phyloP scores from a whole-genome alignment of 2,329 filamentous ascomycete genomes.

The Fusarium udum region DNA sequence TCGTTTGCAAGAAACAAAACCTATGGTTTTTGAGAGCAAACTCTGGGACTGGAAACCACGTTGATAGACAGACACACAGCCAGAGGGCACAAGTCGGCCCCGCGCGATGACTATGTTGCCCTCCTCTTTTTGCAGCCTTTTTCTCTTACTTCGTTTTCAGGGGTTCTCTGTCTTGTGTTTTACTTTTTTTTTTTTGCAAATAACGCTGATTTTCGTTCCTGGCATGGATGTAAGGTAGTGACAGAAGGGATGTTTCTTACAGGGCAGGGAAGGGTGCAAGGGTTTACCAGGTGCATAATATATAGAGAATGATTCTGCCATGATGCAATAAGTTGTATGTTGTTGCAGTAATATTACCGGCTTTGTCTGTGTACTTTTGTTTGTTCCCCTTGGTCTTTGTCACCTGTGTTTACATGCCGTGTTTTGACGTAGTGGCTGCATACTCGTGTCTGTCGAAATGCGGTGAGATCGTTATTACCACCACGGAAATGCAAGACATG shows the following conservation, averaged over 20 bases:
- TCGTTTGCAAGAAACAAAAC: constrained; percentile 37
- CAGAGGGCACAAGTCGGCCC: constrained; percentile 39
- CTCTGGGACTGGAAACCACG: constrained; percentile 40
- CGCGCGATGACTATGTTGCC: constrained; percentile 40
- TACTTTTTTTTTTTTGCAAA: constrained; percentile 25
- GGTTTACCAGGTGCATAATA: constrained; percentile 44
- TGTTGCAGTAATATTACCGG: constrained; percentile 7
- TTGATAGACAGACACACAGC: constrained; percentile 46
- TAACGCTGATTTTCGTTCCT: constrained; percentile 36
- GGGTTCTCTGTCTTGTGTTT: constrained; percentile 34
- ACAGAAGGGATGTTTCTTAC: constrained; percentile 34
- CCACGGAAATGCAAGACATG: constrained; percentile 9
- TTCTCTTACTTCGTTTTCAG: constrained; percentile 35
- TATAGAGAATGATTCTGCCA: constrained; percentile 44
- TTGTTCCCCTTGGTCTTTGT: not conserved
- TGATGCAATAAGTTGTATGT: constrained; percentile 21
- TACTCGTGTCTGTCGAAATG: not conserved
- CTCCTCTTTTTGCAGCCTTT: constrained; percentile 38
- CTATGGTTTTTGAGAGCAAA: constrained; percentile 36
- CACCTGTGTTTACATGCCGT: not conserved
- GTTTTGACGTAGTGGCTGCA: not conserved
- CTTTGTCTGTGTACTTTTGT: not conserved
- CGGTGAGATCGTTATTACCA: constrained; percentile 5
- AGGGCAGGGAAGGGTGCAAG: constrained; percentile 37
- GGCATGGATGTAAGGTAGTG: constrained; percentile 43